Evolutionary conservation across 2,329 filamentous ascomycete genomes (phyloP).

Genomic region (Aspergillus sp.): DNA sequence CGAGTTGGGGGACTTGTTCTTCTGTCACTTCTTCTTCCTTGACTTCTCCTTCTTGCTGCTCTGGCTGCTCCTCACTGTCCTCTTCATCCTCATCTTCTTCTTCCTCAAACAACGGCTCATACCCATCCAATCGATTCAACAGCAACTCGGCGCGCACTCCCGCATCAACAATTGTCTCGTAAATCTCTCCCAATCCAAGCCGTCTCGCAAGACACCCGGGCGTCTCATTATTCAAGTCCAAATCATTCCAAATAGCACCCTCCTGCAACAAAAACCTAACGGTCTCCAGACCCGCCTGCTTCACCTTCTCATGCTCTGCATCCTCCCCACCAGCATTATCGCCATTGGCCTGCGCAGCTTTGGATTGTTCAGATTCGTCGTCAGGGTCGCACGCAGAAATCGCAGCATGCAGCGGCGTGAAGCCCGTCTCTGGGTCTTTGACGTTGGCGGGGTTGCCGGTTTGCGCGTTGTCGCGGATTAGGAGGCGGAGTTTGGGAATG

Average conservation of each 20-base stretch:
- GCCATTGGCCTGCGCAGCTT: conserved; percentile 16
- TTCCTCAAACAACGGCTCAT: conserved; percentile 58
- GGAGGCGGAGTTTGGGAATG: conserved; percentile 57
- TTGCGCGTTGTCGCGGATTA: conserved; percentile 52
- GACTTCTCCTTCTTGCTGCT: conserved; percentile 28
- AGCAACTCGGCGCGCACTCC: conserved; percentile 86
- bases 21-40: conserved; percentile 17
- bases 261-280: conserved; percentile 72
- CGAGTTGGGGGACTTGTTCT: conserved; percentile 18
- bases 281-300: conserved; percentile 60
- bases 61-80: conserved; percentile 23
- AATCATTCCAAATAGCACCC: conserved; percentile 95
- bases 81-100: conserved; percentile 34
- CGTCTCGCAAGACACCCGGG: conserved; percentile 76
- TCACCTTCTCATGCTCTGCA: conserved; percentile 14
- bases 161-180: conserved; percentile 78
- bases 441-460: conserved; percentile 58
- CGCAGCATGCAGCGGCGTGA: conserved; percentile 81
- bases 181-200: conserved; percentile 63
- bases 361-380: conserved; percentile 19
- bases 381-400: conserved; percentile 63
- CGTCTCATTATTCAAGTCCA: conserved; percentile 80
- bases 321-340: neutral
- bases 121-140: conserved; percentile 73
- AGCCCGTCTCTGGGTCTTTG: conserved; percentile 77